These are phyloP conservation scores for Penicillium maclennaniae DNA, from an alignment of 495 filamentous ascomycete species.

Conservation along the genomic window DNA sequence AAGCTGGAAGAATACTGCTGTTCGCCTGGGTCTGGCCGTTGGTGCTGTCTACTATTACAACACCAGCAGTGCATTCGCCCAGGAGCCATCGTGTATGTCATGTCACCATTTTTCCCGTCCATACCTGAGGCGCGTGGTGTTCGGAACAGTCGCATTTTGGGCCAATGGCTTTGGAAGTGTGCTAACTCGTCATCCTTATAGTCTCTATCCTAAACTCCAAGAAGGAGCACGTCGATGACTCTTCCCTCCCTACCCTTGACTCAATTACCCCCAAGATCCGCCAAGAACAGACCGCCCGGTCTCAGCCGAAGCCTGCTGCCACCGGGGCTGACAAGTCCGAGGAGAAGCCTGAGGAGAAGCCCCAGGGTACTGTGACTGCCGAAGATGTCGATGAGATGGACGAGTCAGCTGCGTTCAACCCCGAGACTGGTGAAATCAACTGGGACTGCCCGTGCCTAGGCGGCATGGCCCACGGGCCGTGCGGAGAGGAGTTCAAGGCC, in stretches of 20 bases:
- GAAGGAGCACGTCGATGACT: conserved; percentile 24
- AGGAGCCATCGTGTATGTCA: conserved; percentile 72
- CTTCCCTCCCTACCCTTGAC: conserved; percentile 41
- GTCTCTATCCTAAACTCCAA: conserved; percentile 33
- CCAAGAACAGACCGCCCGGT: conserved; percentile 23
- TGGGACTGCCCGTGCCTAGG: conserved; percentile 98
- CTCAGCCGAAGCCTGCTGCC: conserved; percentile 13
- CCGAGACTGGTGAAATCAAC: conserved; percentile 98
- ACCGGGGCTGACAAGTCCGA: background rate
- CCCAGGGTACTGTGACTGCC: conserved; percentile 23
- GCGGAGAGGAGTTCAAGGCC: conserved; percentile 87
- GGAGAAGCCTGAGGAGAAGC: background rate
- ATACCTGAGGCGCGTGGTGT: conserved; percentile 6
- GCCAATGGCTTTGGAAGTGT: conserved; percentile 4
- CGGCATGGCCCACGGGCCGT: conserved; percentile 95
- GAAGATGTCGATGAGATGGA: conserved; percentile 73
- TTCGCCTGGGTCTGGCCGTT: conserved; percentile 70
- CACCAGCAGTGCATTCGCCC: conserved; percentile 80
- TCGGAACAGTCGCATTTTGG: conserved; percentile 4
- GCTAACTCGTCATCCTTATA: conserved; percentile 11
- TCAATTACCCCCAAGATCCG: conserved; percentile 43
- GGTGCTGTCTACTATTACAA: conserved; percentile 90
- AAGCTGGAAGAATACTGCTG: conserved; percentile 75
- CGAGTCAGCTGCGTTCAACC: conserved; percentile 90
- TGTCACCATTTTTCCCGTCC: conserved; percentile 2